These are phyloP conservation scores for Salmacisia buchloeana DNA, from an alignment of 1,284 basidiomycete genomes.

Conservation along the genomic window DNA sequence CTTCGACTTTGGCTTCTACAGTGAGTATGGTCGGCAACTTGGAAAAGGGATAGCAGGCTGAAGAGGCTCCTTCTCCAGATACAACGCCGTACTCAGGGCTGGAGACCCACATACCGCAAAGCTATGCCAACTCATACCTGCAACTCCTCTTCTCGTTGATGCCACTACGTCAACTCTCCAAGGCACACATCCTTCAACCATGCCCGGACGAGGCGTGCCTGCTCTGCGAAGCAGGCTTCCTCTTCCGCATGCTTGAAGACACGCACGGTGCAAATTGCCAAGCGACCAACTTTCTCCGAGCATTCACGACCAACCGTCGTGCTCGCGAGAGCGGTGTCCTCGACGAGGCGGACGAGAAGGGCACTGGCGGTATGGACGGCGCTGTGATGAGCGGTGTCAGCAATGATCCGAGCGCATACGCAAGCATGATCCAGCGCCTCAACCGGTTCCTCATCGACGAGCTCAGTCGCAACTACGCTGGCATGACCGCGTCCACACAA, in stretches of 20 bases:
- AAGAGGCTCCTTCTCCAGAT: constrained; percentile 62
- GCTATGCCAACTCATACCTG: constrained; percentile 88
- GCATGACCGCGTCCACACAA: background rate
- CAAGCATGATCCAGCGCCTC: constrained; percentile 85
- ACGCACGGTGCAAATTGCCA: constrained; percentile 92
- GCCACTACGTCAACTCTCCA: constrained; percentile 75
- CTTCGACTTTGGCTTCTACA: constrained; percentile 77
- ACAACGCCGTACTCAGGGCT: constrained; percentile 77
- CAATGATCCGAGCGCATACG: constrained; percentile 56
- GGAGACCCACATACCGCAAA: constrained; percentile 94
- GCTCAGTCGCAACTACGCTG: constrained; percentile 9
- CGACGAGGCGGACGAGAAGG: constrained; percentile 67
- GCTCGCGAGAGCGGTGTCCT: constrained; percentile 80
- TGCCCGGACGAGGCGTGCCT: constrained; percentile 86
- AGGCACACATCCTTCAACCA: constrained; percentile 72
- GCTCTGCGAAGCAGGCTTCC: constrained; percentile 90
- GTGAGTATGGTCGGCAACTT: constrained; percentile 15
- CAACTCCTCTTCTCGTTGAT: constrained; percentile 80
- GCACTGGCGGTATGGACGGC: constrained; percentile 56
- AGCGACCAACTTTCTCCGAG: constrained; percentile 90
- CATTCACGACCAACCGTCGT: constrained; percentile 69
- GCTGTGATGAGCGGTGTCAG: constrained; percentile 8
- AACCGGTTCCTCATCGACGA: constrained; percentile 83
- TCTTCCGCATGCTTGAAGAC: constrained; percentile 91
- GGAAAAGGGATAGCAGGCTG: constrained; percentile 58